Conservation (phyloP, 768 basidiomycete genomes). For the Polyporus arcularius region DNA sequence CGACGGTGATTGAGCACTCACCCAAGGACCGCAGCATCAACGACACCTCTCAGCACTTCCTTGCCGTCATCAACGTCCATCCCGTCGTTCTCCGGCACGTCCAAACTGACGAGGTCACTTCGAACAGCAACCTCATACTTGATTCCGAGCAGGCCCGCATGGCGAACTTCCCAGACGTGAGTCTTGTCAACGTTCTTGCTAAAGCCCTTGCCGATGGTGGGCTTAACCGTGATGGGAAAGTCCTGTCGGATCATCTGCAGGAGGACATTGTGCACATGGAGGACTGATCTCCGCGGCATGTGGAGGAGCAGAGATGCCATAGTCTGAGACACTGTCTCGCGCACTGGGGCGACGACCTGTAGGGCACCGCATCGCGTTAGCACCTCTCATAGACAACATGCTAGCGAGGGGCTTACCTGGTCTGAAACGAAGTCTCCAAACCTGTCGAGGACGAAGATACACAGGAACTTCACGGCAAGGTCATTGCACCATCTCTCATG, state of each 20-base stretch:
- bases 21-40: slow-evolving; percentile 92
- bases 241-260: slow-evolving; percentile 94
- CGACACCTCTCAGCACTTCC: slow-evolving; percentile 74
- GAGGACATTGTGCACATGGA: slow-evolving; percentile 80
- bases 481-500: slow-evolving; percentile 92
- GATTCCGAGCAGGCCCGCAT: slow-evolving; percentile 95
- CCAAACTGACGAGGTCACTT: slow-evolving; percentile 70
- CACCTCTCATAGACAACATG: too few species aligned
- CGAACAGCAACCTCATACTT: slow-evolving; percentile 98
- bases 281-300: slow-evolving; percentile 80
- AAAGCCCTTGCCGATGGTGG: slow-evolving; percentile 27
- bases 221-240: slow-evolving; percentile 50
- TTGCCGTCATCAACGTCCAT: slow-evolving; percentile 42
- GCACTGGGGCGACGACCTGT: slow-evolving; percentile 92
- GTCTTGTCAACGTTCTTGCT: slow-evolving; percentile 37
- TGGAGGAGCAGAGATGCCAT: slow-evolving; percentile 86
- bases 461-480: slow-evolving; percentile 81
- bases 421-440: slow-evolving; percentile 98
- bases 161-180: slow-evolving; percentile 95
- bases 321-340: slow-evolving; percentile 94
- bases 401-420: slow-evolving; percentile 48
- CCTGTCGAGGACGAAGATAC: slow-evolving; percentile 92
- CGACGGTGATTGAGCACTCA: slow-evolving; percentile 37
- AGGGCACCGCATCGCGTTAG: neutral
- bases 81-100: slow-evolving; percentile 19